phyloP scores from a whole-genome alignment of 2,329 filamentous ascomycete genomes.

The Exserohilum rostratum region DNA sequence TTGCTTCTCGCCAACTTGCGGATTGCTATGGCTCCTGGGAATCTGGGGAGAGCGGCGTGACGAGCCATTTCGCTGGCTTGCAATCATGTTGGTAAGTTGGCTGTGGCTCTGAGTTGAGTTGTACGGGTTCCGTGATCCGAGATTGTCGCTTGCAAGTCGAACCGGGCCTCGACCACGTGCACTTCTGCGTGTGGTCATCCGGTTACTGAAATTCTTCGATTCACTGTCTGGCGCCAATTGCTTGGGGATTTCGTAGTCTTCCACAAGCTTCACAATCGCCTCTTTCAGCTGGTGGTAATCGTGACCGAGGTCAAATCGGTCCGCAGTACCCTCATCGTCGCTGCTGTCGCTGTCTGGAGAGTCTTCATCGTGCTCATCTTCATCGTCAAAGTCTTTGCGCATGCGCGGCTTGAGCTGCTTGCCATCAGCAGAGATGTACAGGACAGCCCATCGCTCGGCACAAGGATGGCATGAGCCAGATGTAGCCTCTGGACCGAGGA shows the following conservation, averaged over 20 bases:
- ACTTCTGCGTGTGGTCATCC: slow-evolving; percentile 59
- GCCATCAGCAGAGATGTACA: slow-evolving; percentile 78
- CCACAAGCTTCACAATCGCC: slow-evolving; percentile 78
- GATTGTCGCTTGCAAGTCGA: slow-evolving; percentile 35
- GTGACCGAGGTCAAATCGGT: slow-evolving; percentile 68
- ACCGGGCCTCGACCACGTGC: slow-evolving; percentile 35
- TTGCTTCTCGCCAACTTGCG: slow-evolving; percentile 37
- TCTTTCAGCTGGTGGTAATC: slow-evolving; percentile 82
- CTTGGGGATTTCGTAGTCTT: slow-evolving; percentile 81
- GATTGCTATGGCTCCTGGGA: slow-evolving; percentile 51
- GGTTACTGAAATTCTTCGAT: slow-evolving; percentile 72
- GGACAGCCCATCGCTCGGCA: slow-evolving; percentile 79
- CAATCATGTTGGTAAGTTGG: slow-evolving; percentile 48
- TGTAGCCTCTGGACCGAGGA: slow-evolving; percentile 67
- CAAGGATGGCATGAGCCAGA: slow-evolving; percentile 77
- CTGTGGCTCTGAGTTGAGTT: slow-evolving; percentile 41
- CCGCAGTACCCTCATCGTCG: slow-evolving; percentile 52
- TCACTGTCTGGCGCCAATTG: slow-evolving; percentile 65
- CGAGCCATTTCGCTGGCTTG: slow-evolving; percentile 44
- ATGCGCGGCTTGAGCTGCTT: slow-evolving; percentile 72
- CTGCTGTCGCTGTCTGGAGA: slow-evolving; percentile 58
- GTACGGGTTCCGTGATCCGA: slow-evolving; percentile 61
- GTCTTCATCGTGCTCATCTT: slow-evolving; percentile 67
- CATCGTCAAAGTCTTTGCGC: slow-evolving; percentile 72
- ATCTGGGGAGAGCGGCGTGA: slow-evolving; percentile 47